Evolutionary conservation across 352 stramenopile genomes (phyloP).

Genomic region (Hyaloperonospora arabidopsidis): DNA sequence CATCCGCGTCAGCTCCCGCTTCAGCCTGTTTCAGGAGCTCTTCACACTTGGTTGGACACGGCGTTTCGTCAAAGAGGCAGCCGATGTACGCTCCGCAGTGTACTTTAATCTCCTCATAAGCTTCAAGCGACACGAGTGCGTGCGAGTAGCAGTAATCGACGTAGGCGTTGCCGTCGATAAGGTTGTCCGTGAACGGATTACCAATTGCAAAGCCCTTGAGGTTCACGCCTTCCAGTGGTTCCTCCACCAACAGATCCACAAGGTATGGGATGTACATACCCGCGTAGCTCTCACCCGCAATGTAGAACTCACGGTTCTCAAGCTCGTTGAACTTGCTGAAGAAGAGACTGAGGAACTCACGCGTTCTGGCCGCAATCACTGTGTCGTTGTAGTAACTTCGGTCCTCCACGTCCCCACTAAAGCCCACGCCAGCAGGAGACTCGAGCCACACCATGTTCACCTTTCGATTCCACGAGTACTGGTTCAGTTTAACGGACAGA

Average conservation of each 20-base stretch:
- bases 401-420: constrained; percentile 49
- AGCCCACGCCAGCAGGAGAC: constrained; percentile 65
- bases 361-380: constrained; percentile 62
- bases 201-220: constrained; percentile 72
- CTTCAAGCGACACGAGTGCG: constrained; percentile 72
- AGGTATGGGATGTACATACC: constrained; percentile 89
- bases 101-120: constrained; percentile 55
- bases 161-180: constrained; percentile 57
- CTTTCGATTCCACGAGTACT: constrained; percentile 72
- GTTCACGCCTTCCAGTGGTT: constrained; percentile 57
- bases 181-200: constrained; percentile 60
- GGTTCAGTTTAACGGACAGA: constrained; percentile 52
- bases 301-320: constrained; percentile 67
- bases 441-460: constrained; percentile 76
- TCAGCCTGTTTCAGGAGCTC: constrained; percentile 46
- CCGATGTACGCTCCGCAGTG: constrained; percentile 48
- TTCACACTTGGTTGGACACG: constrained; percentile 40
- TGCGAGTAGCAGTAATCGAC: constrained; percentile 86
- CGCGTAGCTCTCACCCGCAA: constrained; percentile 78
- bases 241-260: constrained; percentile 60
- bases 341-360: constrained; percentile 68
- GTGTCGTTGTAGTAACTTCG: constrained; percentile 79
- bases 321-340: constrained; percentile 69
- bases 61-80: constrained; percentile 45
- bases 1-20: constrained; percentile 31